Evolutionary conservation across 441 rosid genomes (phyloP).

Genomic region (Syzygium malaccense): DNA sequence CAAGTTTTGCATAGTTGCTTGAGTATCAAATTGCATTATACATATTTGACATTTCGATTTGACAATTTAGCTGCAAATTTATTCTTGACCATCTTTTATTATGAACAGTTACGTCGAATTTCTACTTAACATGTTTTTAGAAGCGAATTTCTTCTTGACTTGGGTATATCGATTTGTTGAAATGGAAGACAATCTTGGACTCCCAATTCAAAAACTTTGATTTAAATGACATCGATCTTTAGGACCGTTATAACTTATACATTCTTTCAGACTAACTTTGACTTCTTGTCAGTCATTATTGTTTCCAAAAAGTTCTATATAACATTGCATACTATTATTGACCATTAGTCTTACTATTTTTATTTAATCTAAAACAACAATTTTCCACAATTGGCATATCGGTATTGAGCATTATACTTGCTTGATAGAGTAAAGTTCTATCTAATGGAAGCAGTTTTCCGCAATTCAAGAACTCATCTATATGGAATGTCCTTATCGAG

Average conservation of each 20-base stretch:
- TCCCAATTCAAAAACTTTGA: background rate
- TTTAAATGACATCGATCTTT: background rate
- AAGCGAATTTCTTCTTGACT: background rate
- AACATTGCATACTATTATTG: background rate
- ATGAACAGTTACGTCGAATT: background rate
- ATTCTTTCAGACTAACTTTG: background rate
- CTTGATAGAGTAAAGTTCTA: background rate
- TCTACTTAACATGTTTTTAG: background rate
- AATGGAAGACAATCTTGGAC: background rate
- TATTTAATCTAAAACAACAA: background rate
- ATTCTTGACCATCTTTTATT: background rate
- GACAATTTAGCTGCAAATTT: background rate
- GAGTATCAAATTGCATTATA: background rate
- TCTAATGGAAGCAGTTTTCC: background rate
- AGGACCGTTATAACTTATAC: background rate
- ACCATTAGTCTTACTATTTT: background rate
- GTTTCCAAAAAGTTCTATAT: background rate
- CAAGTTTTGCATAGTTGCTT: background rate
- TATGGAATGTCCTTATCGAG: background rate
- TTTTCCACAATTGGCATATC: background rate
- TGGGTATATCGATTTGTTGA: background rate
- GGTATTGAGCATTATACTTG: background rate
- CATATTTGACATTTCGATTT: background rate
- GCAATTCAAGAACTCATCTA: background rate
- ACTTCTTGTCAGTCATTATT: background rate